These are phyloP conservation scores for Erythrobasidium yunnanense DNA, from an alignment of 768 basidiomycete species.

Conservation along the genomic window DNA sequence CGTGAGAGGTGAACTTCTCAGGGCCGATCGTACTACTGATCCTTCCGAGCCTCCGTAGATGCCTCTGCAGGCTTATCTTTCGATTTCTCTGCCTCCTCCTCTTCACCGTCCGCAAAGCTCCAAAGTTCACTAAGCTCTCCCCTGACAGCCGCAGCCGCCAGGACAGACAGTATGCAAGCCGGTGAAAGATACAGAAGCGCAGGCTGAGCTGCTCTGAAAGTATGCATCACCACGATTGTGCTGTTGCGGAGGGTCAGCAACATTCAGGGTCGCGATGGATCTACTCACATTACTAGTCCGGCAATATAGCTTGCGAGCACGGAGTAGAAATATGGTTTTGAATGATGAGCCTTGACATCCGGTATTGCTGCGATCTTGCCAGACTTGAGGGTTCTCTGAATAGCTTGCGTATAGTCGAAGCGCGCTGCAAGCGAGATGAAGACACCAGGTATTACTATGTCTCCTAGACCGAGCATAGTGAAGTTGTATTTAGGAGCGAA, in stretches of 20 bases:
- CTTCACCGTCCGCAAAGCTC: constrained; percentile 35
- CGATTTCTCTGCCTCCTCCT: background rate
- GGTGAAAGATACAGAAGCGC: constrained; percentile 77
- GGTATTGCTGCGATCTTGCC: constrained; percentile 28
- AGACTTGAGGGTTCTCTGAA: constrained; percentile 34
- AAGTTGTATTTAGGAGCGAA: constrained; percentile 52
- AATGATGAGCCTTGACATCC: constrained; percentile 44
- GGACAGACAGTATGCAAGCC: constrained; percentile 62
- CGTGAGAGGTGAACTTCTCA: no score
- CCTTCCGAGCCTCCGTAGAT: no score
- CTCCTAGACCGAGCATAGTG: constrained; percentile 86
- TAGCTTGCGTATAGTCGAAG: constrained; percentile 56
- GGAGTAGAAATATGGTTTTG: constrained; percentile 65
- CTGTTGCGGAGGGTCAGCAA: constrained; percentile 50
- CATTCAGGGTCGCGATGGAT: background rate
- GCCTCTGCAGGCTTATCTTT: no score
- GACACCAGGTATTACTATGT: constrained; percentile 56
- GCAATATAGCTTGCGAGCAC: constrained; percentile 56
- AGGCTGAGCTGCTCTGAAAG: constrained; percentile 65
- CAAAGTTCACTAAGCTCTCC: constrained; percentile 65
- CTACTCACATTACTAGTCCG: constrained; percentile 26
- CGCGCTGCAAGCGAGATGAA: constrained; percentile 78
- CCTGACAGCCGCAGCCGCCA: constrained; percentile 50
- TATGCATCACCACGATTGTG: constrained; percentile 80
- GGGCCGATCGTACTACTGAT: no score